These are phyloP conservation scores for Myriosclerotinia scirpicola DNA, from an alignment of 2,329 filamentous ascomycete genomes.

Conservation along the genomic window DNA sequence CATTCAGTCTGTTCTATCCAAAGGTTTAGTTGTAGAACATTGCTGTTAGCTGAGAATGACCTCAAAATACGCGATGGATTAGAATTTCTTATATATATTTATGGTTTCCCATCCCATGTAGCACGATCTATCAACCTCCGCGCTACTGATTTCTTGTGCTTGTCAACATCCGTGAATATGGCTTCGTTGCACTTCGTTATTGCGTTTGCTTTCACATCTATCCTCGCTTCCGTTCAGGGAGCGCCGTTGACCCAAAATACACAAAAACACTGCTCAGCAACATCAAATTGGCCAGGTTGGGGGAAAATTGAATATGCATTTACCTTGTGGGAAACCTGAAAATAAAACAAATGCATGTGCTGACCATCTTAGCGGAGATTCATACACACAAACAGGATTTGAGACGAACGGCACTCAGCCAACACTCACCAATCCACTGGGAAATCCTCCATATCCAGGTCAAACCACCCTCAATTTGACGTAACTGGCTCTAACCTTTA, in stretches of 20 bases:
- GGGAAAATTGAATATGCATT: slow-evolving; percentile 45
- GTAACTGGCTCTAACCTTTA: background rate
- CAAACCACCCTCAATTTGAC: background rate
- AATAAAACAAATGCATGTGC: background rate
- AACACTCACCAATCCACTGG: slow-evolving; percentile 42
- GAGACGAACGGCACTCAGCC: slow-evolving; percentile 41
- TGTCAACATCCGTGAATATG: background rate
- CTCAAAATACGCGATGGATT: background rate
- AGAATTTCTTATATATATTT: background rate
- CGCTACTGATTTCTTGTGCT: no score
- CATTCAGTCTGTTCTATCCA: background rate
- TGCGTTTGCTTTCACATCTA: background rate
- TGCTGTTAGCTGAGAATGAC: background rate
- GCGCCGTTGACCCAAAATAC: background rate
- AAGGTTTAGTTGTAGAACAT: no score
- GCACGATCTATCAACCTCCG: no score
- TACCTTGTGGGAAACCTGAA: slow-evolving; percentile 42
- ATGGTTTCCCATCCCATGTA: no score
- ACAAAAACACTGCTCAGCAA: slow-evolving; percentile 32
- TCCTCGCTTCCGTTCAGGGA: slow-evolving; percentile 11
- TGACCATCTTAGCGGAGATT: slow-evolving; percentile 42
- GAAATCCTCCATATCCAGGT: slow-evolving; percentile 45
- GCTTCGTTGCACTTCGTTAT: background rate
- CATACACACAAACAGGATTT: slow-evolving; percentile 45
- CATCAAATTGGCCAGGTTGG: slow-evolving; percentile 43